Percentiles rank a stretch among this genome's conserved stretches.
These are phyloP conservation scores for Immersiporthe knoxdaviesiana DNA, from an alignment of 2,329 filamentous ascomycete genomes.

Conservation along the genomic window DNA sequence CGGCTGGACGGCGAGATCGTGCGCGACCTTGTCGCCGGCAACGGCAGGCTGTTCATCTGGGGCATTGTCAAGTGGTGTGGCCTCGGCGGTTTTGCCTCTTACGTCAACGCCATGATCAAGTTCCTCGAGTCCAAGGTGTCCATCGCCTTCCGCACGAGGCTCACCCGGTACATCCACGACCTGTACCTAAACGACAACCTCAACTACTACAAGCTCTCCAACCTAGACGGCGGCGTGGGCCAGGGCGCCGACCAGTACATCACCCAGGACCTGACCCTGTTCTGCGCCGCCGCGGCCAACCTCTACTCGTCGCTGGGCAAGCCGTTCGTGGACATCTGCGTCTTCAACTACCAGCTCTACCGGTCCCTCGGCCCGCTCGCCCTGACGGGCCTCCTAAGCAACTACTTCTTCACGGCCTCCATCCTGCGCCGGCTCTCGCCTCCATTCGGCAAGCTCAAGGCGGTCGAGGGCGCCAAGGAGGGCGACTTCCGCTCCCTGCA, in stretches of 20 bases:
- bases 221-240: conserved; percentile 89
- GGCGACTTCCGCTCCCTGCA: conserved; percentile 93
- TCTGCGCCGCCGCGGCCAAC: conserved; percentile 89
- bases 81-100: conserved; percentile 89
- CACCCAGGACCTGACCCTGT: conserved; percentile 92
- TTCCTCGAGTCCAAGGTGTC: conserved; percentile 97
- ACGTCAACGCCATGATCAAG: conserved; percentile 99
- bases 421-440: conserved; percentile 87
- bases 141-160: conserved; percentile 92
- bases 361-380: conserved; percentile 87
- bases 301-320: conserved; percentile 98
- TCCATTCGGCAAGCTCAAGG: conserved; percentile 95
- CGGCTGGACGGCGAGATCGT: conserved; percentile 95
- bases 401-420: conserved; percentile 93
- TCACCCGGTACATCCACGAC: conserved; percentile 97
- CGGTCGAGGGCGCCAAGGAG: conserved; percentile 91
- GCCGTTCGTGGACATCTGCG: conserved; percentile 92
- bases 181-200: conserved; percentile 92
- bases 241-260: conserved; percentile 96
- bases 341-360: conserved; percentile 98
- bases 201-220: conserved; percentile 94
- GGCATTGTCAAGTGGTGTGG: conserved; percentile 95
- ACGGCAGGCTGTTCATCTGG: conserved; percentile 84
- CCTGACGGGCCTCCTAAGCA: conserved; percentile 81
- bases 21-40: conserved; percentile 91